Percentiles rank a stretch among this genome's conserved stretches.
These are phyloP conservation scores for Arthrinium puccinioides DNA, from an alignment of 2,329 filamentous ascomycete genomes.

Conservation along the genomic window DNA sequence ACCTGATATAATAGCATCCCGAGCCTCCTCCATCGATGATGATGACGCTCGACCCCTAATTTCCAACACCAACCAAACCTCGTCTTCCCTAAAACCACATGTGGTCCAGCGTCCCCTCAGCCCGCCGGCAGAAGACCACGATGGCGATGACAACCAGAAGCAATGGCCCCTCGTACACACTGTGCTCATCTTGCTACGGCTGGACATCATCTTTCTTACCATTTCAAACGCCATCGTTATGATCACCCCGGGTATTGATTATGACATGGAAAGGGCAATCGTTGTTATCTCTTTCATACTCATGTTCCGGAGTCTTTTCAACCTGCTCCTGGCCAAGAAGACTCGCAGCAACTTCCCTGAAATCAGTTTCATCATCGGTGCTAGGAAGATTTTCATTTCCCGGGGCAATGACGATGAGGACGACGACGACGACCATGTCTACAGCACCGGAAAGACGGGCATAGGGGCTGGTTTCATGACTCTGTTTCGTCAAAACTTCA, in stretches of 20 bases:
- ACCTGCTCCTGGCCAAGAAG: neutral
- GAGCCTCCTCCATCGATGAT: conserved; percentile 1
- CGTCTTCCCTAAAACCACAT: neutral
- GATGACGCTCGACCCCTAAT: conserved; percentile 3
- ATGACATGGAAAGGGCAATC: neutral
- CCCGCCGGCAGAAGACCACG: neutral
- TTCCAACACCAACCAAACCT: neutral
- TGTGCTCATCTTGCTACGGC: neutral
- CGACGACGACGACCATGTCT: neutral
- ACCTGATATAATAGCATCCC: neutral
- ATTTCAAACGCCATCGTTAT: neutral
- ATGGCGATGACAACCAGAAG: neutral
- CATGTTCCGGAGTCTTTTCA: conserved; percentile 1
- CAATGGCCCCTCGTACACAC: neutral
- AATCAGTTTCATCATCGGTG: conserved; percentile 2
- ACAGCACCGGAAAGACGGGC: neutral
- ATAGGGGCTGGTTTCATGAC: no score
- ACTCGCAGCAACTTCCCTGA: neutral
- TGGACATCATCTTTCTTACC: neutral
- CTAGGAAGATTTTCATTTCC: conserved; percentile 2
- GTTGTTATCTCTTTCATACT: neutral
- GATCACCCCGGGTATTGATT: neutral
- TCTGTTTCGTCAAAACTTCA: neutral
- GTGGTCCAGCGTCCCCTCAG: conserved; percentile 1
- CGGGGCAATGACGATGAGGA: neutral